Evolutionary conservation across 176 grass and related monocot species (phyloP), one percentile per base, ranked within the genome.

Genomic region (Coix lacrymajobi): DNA sequence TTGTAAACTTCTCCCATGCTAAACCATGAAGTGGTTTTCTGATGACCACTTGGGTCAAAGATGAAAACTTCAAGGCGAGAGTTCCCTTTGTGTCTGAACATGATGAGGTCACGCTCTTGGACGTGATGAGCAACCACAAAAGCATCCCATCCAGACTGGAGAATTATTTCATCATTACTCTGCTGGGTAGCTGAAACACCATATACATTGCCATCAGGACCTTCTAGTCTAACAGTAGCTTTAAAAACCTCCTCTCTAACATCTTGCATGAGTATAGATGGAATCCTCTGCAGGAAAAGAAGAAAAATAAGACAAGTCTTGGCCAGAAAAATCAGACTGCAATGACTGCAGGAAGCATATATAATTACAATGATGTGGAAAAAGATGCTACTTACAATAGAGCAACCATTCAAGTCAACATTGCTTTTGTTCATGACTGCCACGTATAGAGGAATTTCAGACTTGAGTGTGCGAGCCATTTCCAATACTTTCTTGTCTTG

Each of bases 401-500:
- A 25, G 15, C 8, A 63, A 28, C 56, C 12, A 22, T 44, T 44
- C 51, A 17, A 8, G 15, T 2, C 28, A 14, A 78, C 26, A 31
- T 79, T 65, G 5, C 17, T 30, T 19, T 64, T 22, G 15, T 45
- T 28, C 76, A 65, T 62, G 25, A 28, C 76, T 33, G 39, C 60
- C 60, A 79, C 76, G 17, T 65, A 31, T 4, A 79, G 16, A 45
- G 76, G 76, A 78, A 45, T 46, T 79, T 29, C 60, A 79, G 39
- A 32, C 17, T 13, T 26, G 5, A 46, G 65, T 37, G 56, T 63
- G 25, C 9, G 2, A 45, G 40, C 58, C 17, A 44, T 46, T 32
- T 79, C 60, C 22, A 64, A 11, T 45, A 79, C 9, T 65, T 65
- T 65, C 39, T 65, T 24, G 13, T 61, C 57, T 28, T 61, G 57